Evolutionary conservation across 2,329 filamentous ascomycete genomes (phyloP).

Genomic region (Byssochlamys sp.): DNA sequence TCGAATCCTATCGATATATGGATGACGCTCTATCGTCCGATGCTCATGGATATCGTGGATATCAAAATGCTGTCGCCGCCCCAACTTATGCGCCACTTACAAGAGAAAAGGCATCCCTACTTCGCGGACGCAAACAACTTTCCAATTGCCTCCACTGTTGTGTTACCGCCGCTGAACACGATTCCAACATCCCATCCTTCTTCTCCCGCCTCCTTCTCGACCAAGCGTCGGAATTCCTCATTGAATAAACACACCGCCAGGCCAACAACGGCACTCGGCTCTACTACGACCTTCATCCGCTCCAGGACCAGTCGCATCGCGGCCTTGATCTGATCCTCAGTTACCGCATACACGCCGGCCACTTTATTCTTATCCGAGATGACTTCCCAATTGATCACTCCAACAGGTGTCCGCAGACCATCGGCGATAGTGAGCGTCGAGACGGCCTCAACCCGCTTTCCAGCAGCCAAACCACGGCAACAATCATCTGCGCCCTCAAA

Average conservation of each 20-base stretch:
- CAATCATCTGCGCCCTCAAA: slow-evolving; percentile 79
- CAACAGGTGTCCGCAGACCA: slow-evolving; percentile 75
- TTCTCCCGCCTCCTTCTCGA: slow-evolving; percentile 55
- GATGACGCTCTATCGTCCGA: background rate
- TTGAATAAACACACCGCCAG: slow-evolving; percentile 75
- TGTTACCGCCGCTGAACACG: slow-evolving; percentile 56
- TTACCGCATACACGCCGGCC: slow-evolving; percentile 60
- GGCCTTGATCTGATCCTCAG: slow-evolving; percentile 68
- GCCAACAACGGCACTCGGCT: slow-evolving; percentile 77
- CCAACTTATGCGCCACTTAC: background rate
- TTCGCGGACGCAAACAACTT: slow-evolving; percentile 39
- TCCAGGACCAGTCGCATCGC: slow-evolving; percentile 73
- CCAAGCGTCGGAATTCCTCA: slow-evolving; percentile 66
- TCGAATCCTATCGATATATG: background rate
- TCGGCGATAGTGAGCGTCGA: slow-evolving; percentile 76
- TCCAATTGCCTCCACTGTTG: slow-evolving; percentile 51
- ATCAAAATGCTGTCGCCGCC: background rate
- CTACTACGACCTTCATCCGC: slow-evolving; percentile 80
- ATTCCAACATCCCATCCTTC: slow-evolving; percentile 63
- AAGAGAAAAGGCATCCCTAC: background rate
- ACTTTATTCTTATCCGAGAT: slow-evolving; percentile 66
- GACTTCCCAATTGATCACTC: slow-evolving; percentile 63
- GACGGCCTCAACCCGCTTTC: slow-evolving; percentile 57
- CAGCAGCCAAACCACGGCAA: slow-evolving; percentile 56
- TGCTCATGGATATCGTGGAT: background rate